A percentile compares a stretch with the other conserved stretches of the same genome.
These are phyloP conservation scores for Pseudozyma flocculosa DNA, from an alignment of 1,284 basidiomycete species.

Conservation along the genomic window DNA sequence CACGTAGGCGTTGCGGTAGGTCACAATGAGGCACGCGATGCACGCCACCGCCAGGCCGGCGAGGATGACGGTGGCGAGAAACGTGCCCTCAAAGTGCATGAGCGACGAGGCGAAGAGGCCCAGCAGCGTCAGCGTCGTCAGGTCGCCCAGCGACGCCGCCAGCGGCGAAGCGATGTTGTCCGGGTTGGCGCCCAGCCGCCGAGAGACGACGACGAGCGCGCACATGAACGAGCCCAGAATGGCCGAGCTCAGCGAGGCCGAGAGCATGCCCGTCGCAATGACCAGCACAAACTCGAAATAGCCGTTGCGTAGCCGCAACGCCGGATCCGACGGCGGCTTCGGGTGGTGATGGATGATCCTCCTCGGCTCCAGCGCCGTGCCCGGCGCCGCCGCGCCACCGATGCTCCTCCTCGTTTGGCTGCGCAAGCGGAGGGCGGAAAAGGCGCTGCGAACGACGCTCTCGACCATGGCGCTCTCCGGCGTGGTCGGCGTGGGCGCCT, in stretches of 20 bases:
- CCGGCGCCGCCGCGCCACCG: constrained; percentile 6
- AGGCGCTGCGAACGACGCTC: neutral
- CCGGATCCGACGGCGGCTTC: constrained; percentile 51
- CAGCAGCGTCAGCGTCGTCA: constrained; percentile 70
- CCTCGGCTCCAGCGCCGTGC: constrained; percentile 21
- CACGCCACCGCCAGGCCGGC: constrained; percentile 67
- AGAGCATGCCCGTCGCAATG: constrained; percentile 82
- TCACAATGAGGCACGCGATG: constrained; percentile 64
- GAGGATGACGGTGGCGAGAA: constrained; percentile 63
- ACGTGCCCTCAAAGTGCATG: constrained; percentile 57
- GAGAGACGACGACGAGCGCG: constrained; percentile 75
- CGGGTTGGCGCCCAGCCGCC: constrained; percentile 76
- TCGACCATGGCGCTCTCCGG: constrained; percentile 1
- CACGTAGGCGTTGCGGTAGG: constrained; percentile 68
- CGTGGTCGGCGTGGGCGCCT: neutral
- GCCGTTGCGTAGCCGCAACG: constrained; percentile 53
- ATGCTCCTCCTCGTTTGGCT: constrained; percentile 1
- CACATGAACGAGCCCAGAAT: constrained; percentile 92
- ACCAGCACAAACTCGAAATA: constrained; percentile 73
- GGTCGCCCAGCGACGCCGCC: constrained; percentile 86
- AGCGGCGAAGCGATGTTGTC: constrained; percentile 95
- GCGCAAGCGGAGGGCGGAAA: neutral
- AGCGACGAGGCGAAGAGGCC: constrained; percentile 56
- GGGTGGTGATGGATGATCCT: constrained; percentile 54
- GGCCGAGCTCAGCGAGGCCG: constrained; percentile 76